Evolutionary conservation across 768 basidiomycete species (phyloP).

Genomic region (Trametes punicea): DNA sequence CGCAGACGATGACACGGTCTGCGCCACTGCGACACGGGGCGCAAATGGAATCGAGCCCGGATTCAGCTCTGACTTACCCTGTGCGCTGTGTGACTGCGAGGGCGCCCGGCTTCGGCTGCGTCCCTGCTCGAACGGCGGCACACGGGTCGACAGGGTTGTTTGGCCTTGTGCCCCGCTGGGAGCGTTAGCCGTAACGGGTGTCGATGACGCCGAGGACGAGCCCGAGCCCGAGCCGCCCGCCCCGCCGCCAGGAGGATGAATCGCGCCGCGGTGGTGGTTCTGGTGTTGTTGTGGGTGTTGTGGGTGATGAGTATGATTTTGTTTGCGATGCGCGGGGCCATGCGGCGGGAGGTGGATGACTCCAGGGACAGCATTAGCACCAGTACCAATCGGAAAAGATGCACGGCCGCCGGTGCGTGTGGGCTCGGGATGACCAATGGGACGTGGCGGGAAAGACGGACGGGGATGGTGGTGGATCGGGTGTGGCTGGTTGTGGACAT

Average conservation of each 20-base stretch:
- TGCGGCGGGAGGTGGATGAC: constrained; percentile 25
- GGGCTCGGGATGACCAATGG: constrained; percentile 12
- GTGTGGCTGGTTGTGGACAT: constrained; percentile 13
- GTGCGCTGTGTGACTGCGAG: constrained; percentile 5
- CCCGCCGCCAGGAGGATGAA: not conserved
- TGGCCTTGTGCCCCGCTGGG: constrained; percentile 1
- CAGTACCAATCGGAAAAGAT: constrained; percentile 9
- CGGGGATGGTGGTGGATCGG: constrained; percentile 13
- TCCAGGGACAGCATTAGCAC: constrained; percentile 20
- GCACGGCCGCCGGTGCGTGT: constrained; percentile 15
- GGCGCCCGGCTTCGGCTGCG: constrained; percentile 8
- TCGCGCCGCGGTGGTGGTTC: constrained; percentile 19
- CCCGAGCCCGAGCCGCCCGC: constrained; percentile 13
- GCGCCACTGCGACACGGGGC: constrained; percentile 17
- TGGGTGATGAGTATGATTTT: constrained; percentile 7
- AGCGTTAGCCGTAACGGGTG: constrained; percentile 19
- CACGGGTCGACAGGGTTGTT: constrained; percentile 51
- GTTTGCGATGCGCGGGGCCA: constrained; percentile 3
- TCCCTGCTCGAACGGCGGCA: constrained; percentile 52
- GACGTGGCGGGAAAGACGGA: constrained; percentile 6
- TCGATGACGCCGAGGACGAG: constrained; percentile 17
- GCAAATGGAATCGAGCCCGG: constrained; percentile 28
- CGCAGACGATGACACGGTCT: not conserved
- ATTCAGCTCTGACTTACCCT: constrained; percentile 25
- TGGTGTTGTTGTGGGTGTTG: constrained; percentile 2